Percentiles rank a stretch among this genome's conserved stretches.
These are phyloP conservation scores for Penicillium sp. DNA, from an alignment of 2,329 filamentous ascomycete species.

Conservation along the genomic window DNA sequence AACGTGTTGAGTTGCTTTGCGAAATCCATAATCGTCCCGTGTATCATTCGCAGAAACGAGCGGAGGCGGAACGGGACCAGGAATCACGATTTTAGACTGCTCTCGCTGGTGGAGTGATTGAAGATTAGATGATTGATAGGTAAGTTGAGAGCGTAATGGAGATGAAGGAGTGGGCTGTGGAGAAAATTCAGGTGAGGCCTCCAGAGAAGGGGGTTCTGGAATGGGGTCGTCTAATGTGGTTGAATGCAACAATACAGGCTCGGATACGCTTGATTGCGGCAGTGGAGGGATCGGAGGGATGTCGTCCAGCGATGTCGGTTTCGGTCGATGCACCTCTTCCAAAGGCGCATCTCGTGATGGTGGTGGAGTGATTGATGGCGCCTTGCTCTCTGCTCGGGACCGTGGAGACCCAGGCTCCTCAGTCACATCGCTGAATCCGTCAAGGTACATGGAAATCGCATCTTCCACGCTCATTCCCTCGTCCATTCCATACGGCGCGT, in stretches of 20 bases:
- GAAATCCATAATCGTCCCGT: slow-evolving; percentile 86
- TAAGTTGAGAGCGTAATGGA: slow-evolving; percentile 5
- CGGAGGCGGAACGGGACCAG: slow-evolving; percentile 37
- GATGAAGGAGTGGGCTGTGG: slow-evolving; percentile 3
- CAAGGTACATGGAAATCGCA: slow-evolving; percentile 55
- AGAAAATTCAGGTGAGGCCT: slow-evolving; percentile 8
- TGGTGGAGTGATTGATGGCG: slow-evolving; percentile 25
- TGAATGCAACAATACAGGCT: slow-evolving; percentile 1
- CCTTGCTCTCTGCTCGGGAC: slow-evolving; percentile 30
- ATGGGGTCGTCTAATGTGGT: slow-evolving; percentile 1
- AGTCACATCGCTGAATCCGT: slow-evolving; percentile 49
- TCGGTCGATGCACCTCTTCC: slow-evolving; percentile 24
- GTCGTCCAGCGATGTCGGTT: slow-evolving; percentile 17
- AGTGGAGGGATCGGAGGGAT: slow-evolving; percentile 19
- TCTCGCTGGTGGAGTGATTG: slow-evolving; percentile 16
- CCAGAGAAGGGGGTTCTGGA: slow-evolving; percentile 3
- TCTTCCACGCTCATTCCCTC: slow-evolving; percentile 55
- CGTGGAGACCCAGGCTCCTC: slow-evolving; percentile 34
- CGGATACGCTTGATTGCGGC: slow-evolving; percentile 6
- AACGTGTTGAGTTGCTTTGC: slow-evolving; percentile 76
- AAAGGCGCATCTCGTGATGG: slow-evolving; percentile 25
- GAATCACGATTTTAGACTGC: slow-evolving; percentile 28
- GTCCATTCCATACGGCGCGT: slow-evolving; percentile 55
- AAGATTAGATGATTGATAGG: slow-evolving; percentile 6
- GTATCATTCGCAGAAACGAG: slow-evolving; percentile 30